Base-by-base conservation (phyloP, 164 flowering plant species). In the Tinospora cordifolia region DNA sequence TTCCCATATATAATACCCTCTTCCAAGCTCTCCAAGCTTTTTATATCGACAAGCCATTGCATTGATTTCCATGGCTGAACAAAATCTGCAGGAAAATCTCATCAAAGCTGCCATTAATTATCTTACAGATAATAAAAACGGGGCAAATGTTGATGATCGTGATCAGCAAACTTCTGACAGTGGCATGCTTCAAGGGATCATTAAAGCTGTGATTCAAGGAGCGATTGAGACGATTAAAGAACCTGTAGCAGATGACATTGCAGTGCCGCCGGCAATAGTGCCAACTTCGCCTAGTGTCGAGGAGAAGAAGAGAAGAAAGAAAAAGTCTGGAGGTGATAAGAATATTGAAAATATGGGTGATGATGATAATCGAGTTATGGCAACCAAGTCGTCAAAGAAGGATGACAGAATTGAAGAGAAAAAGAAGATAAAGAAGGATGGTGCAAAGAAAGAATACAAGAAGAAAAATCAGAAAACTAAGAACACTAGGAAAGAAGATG, bases 401-500 rank as follows among this genome's bases (percentile, higher is more conserved):
- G 66, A 62, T 0, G 63, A 13, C 15, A 60, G 6, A 38, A 70
- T 15, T 27, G 41, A 68, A 4, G n/a, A 68, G 63, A 51, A 51
- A 3, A 51, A 67, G 3, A 47, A 26, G 22, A 26, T 8, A 12
- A 46, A 47, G 39, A 67, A 47, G 15, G 30, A 69, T 12, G 22
- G 38, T n/a, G n/a, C n/a, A n/a, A n/a, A n/a, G n/a, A n/a, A n/a
- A n/a, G n/a, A n/a, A n/a, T n/a, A n/a, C n/a, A n/a, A n/a, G n/a
- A n/a, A n/a, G n/a, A n/a, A n/a, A n/a, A n/a, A n/a, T n/a, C n/a
- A n/a, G n/a, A n/a, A n/a, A n/a, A n/a, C n/a, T 26, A 59, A 60
- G 47, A 62, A 70, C 57, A 70, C 40, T 9, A 62, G 62, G 51
- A 24, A 62, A 9, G 62, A n/a, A n/a, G n/a, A 70, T 38, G 19